Percentiles rank a stretch among this genome's conserved stretches.
These are phyloP conservation scores for Thelonectria rubi DNA, from an alignment of 2,329 filamentous ascomycete genomes.

Conservation along the genomic window DNA sequence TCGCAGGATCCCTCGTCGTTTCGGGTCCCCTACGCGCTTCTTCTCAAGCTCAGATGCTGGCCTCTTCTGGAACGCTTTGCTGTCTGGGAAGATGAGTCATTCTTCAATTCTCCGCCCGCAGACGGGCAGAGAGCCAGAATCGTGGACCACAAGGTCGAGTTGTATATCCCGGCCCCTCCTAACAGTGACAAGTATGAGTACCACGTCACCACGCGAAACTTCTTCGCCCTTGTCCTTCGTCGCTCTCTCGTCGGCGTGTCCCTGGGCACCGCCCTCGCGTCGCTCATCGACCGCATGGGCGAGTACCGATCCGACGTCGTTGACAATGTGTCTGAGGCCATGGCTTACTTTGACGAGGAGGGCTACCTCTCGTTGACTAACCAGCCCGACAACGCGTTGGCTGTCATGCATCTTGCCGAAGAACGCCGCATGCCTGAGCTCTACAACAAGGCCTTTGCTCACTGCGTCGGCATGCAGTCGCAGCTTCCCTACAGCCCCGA, in stretches of 20 bases:
- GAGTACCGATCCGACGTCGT: constrained; percentile 64
- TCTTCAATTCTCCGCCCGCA: too few relatives aligned
- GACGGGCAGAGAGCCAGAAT: constrained; percentile 43
- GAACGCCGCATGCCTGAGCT: constrained; percentile 68
- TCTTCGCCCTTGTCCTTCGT: constrained; percentile 75
- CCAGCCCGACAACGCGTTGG: constrained; percentile 73
- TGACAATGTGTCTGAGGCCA: constrained; percentile 68
- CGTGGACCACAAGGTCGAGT: constrained; percentile 56
- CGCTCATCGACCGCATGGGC: constrained; percentile 71
- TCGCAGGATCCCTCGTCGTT: constrained; percentile 74
- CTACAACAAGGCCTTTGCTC: constrained; percentile 78
- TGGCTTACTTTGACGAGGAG: constrained; percentile 72
- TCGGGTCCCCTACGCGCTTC: constrained; percentile 65
- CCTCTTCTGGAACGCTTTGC: constrained; percentile 67
- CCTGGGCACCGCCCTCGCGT: constrained; percentile 70
- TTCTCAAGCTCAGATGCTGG: constrained; percentile 67
- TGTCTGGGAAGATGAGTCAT: constrained; percentile 41
- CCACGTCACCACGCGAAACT: constrained; percentile 76
- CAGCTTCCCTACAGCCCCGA: constrained; percentile 64
- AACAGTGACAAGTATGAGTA: constrained; percentile 64
- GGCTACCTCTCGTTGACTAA: constrained; percentile 75
- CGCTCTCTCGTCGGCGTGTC: constrained; percentile 73
- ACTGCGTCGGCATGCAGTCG: constrained; percentile 82
- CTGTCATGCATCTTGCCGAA: constrained; percentile 74
- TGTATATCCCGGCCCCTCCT: constrained; percentile 75